Evolutionary conservation across 768 basidiomycete species (phyloP).

Genomic region (Myochromella boudieri): DNA sequence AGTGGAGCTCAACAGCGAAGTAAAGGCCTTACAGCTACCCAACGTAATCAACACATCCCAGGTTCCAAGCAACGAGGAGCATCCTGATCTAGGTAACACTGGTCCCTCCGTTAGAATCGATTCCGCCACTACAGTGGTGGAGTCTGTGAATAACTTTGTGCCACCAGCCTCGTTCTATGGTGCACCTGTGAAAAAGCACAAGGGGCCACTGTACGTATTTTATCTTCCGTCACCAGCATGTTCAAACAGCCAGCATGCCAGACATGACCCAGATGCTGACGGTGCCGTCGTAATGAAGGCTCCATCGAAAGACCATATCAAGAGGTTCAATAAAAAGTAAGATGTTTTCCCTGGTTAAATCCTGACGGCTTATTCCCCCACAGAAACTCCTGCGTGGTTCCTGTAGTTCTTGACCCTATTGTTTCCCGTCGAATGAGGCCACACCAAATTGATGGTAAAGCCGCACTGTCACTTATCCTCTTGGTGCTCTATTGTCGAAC

Average conservation of each 20-base stretch:
- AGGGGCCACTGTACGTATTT: conserved; percentile 44
- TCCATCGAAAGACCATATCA: conserved; percentile 66
- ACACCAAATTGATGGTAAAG: conserved; percentile 84
- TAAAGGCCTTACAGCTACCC: conserved; percentile 54
- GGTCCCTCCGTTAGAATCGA: conserved; percentile 6
- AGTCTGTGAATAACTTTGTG: conserved; percentile 36
- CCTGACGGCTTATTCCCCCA: conserved; percentile 2
- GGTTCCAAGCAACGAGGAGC: conserved; percentile 5
- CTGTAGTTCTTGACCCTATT: conserved; percentile 91
- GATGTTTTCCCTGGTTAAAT: conserved; percentile 2
- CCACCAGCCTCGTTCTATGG: conserved; percentile 66
- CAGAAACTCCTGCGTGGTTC: conserved; percentile 64
- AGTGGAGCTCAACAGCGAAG: conserved; percentile 56
- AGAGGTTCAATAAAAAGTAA: conserved; percentile 71
- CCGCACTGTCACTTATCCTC: background rate
- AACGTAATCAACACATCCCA: conserved; percentile 20
- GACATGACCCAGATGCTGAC: conserved; percentile 75
- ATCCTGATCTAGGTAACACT: conserved; percentile 11
- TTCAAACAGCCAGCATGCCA: conserved; percentile 27
- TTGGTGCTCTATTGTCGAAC: background rate
- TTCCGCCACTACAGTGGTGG: conserved; percentile 9
- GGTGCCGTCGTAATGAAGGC: conserved; percentile 86
- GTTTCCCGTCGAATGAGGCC: conserved; percentile 73
- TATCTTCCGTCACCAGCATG: background rate
- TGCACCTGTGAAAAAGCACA: conserved; percentile 34